Percentiles rank a stretch among this genome's conserved stretches.
These are phyloP conservation scores for Suillus occidentalis DNA, from an alignment of 768 basidiomycete species.

Conservation along the genomic window DNA sequence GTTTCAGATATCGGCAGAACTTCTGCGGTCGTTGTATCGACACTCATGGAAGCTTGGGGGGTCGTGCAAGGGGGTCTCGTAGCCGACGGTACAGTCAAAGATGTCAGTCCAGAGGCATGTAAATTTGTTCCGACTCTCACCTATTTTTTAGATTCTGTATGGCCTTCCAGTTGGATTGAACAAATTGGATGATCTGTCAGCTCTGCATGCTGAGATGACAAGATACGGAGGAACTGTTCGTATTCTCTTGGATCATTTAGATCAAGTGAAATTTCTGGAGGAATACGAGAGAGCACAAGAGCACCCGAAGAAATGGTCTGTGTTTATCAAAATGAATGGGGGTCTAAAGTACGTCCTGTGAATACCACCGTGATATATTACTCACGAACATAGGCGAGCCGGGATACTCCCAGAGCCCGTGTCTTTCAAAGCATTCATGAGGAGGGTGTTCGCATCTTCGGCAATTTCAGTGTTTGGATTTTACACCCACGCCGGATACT, in stretches of 20 bases:
- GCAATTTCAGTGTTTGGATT: conserved; percentile 74
- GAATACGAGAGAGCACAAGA: conserved; percentile 49
- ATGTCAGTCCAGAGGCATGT: conserved; percentile 48
- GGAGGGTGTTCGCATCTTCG: conserved; percentile 50
- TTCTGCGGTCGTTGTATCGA: conserved; percentile 75
- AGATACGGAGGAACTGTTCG: conserved; percentile 60
- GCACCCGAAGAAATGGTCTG: conserved; percentile 58
- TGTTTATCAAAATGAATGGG: conserved; percentile 79
- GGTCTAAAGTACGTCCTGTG: conserved; percentile 62
- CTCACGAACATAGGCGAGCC: conserved; percentile 57
- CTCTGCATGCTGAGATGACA: conserved; percentile 54
- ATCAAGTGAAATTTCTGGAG: conserved; percentile 67
- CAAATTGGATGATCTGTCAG: conserved; percentile 70
- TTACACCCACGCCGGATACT: conserved; percentile 77
- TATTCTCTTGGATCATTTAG: conserved; percentile 73
- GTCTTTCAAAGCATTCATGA: conserved; percentile 56
- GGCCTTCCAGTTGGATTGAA: conserved; percentile 70
- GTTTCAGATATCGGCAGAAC: conserved; percentile 52
- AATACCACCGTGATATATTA: conserved; percentile 2
- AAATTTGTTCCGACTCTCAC: conserved; percentile 8
- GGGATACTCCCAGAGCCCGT: conserved; percentile 58
- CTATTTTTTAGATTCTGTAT: conserved; percentile 66
- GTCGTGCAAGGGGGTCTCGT: conserved; percentile 67
- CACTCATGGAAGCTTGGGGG: conserved; percentile 79
- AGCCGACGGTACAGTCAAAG: conserved; percentile 70